phyloP scores from a whole-genome alignment of 1,284 basidiomycete genomes.

The Cryptococcus sp. region DNA sequence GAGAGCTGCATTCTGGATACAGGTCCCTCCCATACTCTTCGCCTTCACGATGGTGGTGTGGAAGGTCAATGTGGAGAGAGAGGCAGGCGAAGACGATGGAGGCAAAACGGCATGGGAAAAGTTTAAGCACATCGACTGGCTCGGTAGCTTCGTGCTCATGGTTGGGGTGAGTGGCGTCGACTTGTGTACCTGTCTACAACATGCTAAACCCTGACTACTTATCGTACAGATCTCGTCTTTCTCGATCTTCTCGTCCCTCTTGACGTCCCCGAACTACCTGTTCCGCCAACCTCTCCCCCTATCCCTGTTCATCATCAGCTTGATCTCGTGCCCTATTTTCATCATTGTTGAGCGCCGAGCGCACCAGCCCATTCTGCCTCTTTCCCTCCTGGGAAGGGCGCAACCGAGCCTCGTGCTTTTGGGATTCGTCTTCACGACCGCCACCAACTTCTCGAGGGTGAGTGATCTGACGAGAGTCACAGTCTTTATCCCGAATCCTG shows the following conservation, averaged over 20 bases:
- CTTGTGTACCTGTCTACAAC: not conserved
- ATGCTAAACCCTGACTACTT: not conserved
- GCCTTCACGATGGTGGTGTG: slow-evolving; percentile 22
- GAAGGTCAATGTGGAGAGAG: slow-evolving; percentile 27
- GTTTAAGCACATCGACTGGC: slow-evolving; percentile 34
- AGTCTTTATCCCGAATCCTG: not conserved
- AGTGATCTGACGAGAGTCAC: slow-evolving; percentile 1
- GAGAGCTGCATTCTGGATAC: slow-evolving; percentile 31
- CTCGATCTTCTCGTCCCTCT: slow-evolving; percentile 27
- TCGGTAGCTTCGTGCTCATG: slow-evolving; percentile 24
- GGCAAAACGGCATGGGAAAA: slow-evolving; percentile 23
- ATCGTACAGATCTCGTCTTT: slow-evolving; percentile 23
- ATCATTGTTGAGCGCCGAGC: slow-evolving; percentile 25
- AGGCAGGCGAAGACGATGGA: slow-evolving; percentile 11
- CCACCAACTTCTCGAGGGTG: slow-evolving; percentile 25
- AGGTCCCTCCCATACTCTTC: slow-evolving; percentile 25
- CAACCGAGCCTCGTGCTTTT: slow-evolving; percentile 25
- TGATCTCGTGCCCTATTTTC: slow-evolving; percentile 23
- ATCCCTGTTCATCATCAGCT: slow-evolving; percentile 11
- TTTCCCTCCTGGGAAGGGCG: slow-evolving; percentile 21
- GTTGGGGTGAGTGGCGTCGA: slow-evolving; percentile 19
- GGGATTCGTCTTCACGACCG: slow-evolving; percentile 23
- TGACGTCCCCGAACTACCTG: slow-evolving; percentile 26
- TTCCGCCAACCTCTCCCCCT: slow-evolving; percentile 25
- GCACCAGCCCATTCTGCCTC: slow-evolving; percentile 30